Base-by-base conservation (phyloP, 768 basidiomycete genomes). In the Trametes villosa region DNA sequence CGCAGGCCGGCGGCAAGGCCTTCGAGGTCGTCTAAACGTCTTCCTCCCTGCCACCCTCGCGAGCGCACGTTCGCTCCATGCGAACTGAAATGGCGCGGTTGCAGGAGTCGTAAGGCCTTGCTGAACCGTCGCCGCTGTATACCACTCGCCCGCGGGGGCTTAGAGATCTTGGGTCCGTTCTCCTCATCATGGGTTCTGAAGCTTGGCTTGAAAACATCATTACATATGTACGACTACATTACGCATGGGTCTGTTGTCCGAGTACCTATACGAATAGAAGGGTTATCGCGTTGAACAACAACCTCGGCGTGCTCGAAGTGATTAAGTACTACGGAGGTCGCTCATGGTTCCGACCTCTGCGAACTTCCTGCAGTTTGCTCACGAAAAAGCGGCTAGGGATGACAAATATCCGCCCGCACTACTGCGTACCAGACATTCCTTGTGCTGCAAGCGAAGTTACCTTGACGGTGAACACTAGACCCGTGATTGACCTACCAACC, bases 1-100 rank as follows among this genome's bases (percentile, higher is more conserved):
- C 81, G 1, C 73, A 70, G 42, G 84, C 86, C 3, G 87, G 87
- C 31, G 86, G 86, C 50, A 80, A 77, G 46, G 82, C 87, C 1
- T 88, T 86, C 70, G 71, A 81, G 24, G 69, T 71, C 15, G 80
- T 87, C 20, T 86, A 72, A 79, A 38, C 17, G 20, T 34, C 5
- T 24, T 3, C 44, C 4, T 11, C 24, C 3, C 22, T 45, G 3
- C 44, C 13, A 34, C 7, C 13, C 13, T 13, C 36, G 36, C 8
- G 18, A 7, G 26, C 22, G 20, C 42, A 9, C 9, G 42, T 20
- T 20, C 24, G 8, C 34, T 36, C 34, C 34, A 8, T 8, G 9
- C 34, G 34, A 36, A 36, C 9, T 8, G 15, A 15, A 36, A 36
- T 36, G 9, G 8, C 34, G 34, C 42, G 20, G 42, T 17, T 7